Evolutionary conservation across 179 eudicot genomes (phyloP).

Genomic region (Vitellaria paradoxa): DNA sequence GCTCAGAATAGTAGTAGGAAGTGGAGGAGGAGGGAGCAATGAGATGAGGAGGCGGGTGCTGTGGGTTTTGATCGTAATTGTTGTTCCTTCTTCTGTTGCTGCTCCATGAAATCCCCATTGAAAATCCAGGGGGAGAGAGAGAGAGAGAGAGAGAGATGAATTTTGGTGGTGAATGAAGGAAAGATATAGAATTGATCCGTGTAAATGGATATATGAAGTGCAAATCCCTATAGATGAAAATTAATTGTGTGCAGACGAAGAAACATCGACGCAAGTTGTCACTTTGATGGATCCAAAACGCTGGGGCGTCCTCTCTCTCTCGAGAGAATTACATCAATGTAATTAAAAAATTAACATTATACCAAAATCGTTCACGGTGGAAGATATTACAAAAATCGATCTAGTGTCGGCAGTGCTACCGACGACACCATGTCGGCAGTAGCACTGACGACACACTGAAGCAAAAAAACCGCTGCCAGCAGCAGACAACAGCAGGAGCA

Average conservation of each 20-base stretch:
- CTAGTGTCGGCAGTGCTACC: no score
- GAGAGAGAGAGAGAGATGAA: neutral
- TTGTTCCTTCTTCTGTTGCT: slow-evolving; percentile 20
- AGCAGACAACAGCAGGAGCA: no score
- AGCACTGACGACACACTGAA: no score
- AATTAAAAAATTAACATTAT: no score
- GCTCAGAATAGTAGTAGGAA: slow-evolving; percentile 25
- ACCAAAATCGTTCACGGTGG: no score
- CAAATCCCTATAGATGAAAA: no score
- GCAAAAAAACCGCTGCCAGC: no score
- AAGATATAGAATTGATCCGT: neutral
- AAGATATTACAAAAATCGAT: no score
- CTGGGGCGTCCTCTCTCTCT: no score
- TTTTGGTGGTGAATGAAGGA: neutral
- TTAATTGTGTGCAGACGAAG: neutral
- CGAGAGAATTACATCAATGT: no score
- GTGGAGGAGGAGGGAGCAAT: slow-evolving; percentile 19
- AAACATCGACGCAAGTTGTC: neutral
- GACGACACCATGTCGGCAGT: no score
- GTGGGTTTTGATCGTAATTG: slow-evolving; percentile 17
- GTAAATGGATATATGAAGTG: no score
- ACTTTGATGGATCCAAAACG: neutral
- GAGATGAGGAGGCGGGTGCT: slow-evolving; percentile 16
- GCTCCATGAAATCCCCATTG: slow-evolving; percentile 26
- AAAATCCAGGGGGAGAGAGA: neutral